Conservation (phyloP, 306 rosid genomes). For the Rosa lucieae region DNA sequence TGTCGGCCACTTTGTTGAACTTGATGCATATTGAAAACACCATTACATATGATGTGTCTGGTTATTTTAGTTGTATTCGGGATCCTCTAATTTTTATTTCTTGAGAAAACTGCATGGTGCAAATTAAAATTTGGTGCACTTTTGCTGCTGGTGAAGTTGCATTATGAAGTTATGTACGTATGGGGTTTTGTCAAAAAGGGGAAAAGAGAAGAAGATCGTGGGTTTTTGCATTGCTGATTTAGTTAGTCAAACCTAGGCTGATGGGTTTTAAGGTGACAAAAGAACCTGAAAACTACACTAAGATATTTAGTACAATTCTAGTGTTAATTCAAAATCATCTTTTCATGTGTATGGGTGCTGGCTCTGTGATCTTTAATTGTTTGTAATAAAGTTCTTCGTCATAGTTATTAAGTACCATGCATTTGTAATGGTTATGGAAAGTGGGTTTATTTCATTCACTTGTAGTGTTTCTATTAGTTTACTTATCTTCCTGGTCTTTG, state of each 20-base stretch:
- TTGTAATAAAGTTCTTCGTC: not conserved
- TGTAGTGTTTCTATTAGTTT: not conserved
- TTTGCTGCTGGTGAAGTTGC: not conserved
- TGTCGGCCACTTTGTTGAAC: not conserved
- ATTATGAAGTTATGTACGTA: not conserved
- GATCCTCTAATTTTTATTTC: not conserved
- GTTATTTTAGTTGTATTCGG: not conserved
- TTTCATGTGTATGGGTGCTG: not conserved
- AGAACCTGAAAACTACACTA: not conserved
- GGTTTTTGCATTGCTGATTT: not conserved
- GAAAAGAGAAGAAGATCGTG: not conserved
- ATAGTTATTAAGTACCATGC: not conserved
- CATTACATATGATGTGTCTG: not conserved
- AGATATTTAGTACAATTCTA: not conserved
- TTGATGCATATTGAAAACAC: not conserved
- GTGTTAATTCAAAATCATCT: not conserved
- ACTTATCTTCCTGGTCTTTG: not conserved
- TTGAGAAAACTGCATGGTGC: not conserved
- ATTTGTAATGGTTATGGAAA: not conserved
- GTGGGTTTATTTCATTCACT: not conserved
- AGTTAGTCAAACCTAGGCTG: not conserved
- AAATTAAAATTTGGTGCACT: not conserved
- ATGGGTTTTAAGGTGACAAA: conserved; percentile 12
- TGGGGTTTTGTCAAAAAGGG: not conserved
- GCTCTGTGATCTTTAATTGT: not conserved